Evolutionary conservation across 1,284 basidiomycete genomes (phyloP).

Genomic region (Leucoagaricus sp.): DNA sequence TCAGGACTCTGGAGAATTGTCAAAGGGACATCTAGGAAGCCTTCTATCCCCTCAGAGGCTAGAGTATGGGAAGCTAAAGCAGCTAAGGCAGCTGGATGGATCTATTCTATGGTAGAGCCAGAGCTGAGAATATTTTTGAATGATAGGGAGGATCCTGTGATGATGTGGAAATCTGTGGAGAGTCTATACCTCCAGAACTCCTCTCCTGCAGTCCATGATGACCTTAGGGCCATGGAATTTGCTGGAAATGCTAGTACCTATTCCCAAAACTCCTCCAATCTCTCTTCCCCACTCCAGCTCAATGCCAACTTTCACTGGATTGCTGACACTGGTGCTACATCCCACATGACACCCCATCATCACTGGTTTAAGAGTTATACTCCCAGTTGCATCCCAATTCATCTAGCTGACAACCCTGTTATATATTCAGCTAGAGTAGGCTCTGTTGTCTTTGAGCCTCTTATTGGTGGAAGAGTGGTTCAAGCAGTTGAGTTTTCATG

Average conservation of each 20-base stretch:
- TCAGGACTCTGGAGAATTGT: constrained; percentile 22
- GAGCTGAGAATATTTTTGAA: constrained; percentile 23
- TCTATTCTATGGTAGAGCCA: constrained; percentile 24
- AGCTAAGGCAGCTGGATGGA: constrained; percentile 22
- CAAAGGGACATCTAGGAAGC: constrained; percentile 11
- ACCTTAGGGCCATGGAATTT: not conserved
- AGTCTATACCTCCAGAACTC: constrained; percentile 22
- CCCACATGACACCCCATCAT: constrained; percentile 37
- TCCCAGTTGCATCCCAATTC: constrained; percentile 23
- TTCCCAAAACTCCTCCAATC: not conserved
- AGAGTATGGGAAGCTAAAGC: constrained; percentile 20
- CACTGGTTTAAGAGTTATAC: constrained; percentile 33
- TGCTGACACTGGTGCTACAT: constrained; percentile 37
- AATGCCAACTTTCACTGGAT: constrained; percentile 24
- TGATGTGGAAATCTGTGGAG: constrained; percentile 27
- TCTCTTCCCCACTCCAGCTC: not conserved
- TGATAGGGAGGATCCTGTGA: constrained; percentile 22
- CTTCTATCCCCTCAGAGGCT: not conserved
- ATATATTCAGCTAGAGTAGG: constrained; percentile 32
- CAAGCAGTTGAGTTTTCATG: constrained; percentile 27
- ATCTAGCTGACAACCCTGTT: constrained; percentile 29
- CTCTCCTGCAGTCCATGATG: too few species aligned
- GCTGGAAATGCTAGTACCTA: not conserved
- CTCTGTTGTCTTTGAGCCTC: constrained; percentile 31
- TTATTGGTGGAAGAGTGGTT: constrained; percentile 17